Conservation (phyloP, 164 flowering plant genomes). For the Cinnamomum chago region DNA sequence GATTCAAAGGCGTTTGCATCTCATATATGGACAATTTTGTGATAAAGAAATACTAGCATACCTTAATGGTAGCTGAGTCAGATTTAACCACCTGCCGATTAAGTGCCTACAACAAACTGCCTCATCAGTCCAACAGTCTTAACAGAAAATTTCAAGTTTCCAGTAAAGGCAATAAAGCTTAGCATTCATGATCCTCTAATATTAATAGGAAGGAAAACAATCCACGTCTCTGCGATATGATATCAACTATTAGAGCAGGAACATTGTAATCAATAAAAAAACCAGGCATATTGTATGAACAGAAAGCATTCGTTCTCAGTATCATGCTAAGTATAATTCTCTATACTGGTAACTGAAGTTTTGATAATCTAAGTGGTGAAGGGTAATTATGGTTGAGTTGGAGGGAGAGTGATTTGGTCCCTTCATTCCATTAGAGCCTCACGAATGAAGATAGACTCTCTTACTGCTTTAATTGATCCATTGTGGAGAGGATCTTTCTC, state of each 20-base stretch:
- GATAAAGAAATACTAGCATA: conserved; percentile 17
- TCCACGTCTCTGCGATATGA: not conserved
- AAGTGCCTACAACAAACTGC: conserved; percentile 51
- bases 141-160: not conserved
- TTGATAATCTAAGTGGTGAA: no score
- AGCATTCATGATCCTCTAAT: not conserved
- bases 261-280: not conserved
- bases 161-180: not conserved
- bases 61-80: conserved; percentile 93
- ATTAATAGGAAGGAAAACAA: not conserved
- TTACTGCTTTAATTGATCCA: no score
- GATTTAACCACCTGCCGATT: conserved; percentile 92
- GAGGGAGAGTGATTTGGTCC: no score
- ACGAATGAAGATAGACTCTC: no score
- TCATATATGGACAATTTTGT: not conserved
- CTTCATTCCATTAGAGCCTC: no score
- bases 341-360: no score
- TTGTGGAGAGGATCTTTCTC: no score
- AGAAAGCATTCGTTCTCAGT: no score
- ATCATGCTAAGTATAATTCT: no score
- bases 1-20: not conserved
- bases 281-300: not conserved
- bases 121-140: not conserved
- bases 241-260: not conserved
- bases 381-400: no score